Conservation (phyloP, 2,329 filamentous ascomycete species). For the Colletotrichum eleusines region DNA sequence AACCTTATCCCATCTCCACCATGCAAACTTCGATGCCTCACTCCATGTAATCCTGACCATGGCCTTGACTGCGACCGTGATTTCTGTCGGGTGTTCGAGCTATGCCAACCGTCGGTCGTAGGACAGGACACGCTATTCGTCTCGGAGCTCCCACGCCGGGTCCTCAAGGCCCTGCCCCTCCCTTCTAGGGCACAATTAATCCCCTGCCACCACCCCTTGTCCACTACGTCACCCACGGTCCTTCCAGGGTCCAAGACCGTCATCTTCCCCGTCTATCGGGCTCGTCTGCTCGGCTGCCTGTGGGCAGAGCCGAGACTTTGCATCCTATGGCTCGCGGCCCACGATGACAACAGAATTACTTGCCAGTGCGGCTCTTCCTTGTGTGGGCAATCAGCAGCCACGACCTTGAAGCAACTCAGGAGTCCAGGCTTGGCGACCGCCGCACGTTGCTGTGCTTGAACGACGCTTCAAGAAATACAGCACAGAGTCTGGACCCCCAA, state of each 20-base stretch:
- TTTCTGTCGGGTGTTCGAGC: background rate
- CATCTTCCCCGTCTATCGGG: background rate
- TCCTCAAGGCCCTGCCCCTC: too few species aligned
- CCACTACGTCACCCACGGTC: slow-evolving; percentile 28
- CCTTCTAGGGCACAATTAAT: background rate
- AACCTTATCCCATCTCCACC: slow-evolving; percentile 23
- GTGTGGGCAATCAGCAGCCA: slow-evolving; percentile 11
- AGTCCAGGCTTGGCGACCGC: slow-evolving; percentile 18
- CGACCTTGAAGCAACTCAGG: slow-evolving; percentile 5
- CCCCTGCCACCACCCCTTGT: slow-evolving; percentile 8
- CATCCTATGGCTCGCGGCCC: background rate
- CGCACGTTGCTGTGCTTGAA: slow-evolving; percentile 15
- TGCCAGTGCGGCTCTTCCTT: background rate
- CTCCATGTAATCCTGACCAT: background rate
- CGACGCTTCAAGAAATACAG: background rate
- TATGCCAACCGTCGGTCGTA: slow-evolving; percentile 8
- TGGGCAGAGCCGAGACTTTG: slow-evolving; percentile 14
- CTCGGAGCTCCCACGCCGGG: slow-evolving; percentile 24
- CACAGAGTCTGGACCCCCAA: slow-evolving; percentile 7
- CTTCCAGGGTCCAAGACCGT: slow-evolving; percentile 15
- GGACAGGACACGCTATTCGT: slow-evolving; percentile 7
- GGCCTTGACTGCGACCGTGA: background rate
- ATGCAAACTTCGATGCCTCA: slow-evolving; percentile 31
- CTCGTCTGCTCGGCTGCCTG: background rate
- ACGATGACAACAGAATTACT: slow-evolving; percentile 5